phyloP scores from a whole-genome alignment of 352 stramenopile genomes.

The Phytophthora nicotianae region DNA sequence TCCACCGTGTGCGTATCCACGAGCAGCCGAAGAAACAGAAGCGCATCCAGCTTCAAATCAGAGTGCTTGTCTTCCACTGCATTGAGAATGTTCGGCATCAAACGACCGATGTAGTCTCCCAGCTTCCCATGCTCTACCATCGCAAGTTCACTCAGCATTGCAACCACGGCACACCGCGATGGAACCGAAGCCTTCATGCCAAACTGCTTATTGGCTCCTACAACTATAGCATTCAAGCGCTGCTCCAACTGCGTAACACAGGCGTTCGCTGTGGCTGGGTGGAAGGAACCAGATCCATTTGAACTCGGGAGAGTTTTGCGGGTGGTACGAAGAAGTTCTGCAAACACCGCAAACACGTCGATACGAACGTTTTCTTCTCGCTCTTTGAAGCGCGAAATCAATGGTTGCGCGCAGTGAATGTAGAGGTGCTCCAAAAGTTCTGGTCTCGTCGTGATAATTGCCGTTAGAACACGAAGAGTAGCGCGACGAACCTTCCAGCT shows the following conservation, averaged over 20 bases:
- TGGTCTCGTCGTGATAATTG: slow-evolving; percentile 89
- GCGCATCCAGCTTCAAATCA: slow-evolving; percentile 95
- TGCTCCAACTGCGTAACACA: slow-evolving; percentile 65
- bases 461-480: slow-evolving; percentile 91
- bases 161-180: slow-evolving; percentile 83
- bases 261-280: slow-evolving; percentile 42
- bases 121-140: slow-evolving; percentile 79
- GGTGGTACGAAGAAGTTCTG: slow-evolving; percentile 88
- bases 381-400: slow-evolving; percentile 95
- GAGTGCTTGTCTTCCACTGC: slow-evolving; percentile 93
- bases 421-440: slow-evolving; percentile 89
- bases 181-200: slow-evolving; percentile 75
- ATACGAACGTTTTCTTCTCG: slow-evolving; percentile 99
- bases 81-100: slow-evolving; percentile 84
- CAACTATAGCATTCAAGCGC: slow-evolving; percentile 72
- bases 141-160: slow-evolving; percentile 85
- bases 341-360: slow-evolving; percentile 96
- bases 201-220: slow-evolving; percentile 84
- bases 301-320: slow-evolving; percentile 52
- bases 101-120: slow-evolving; percentile 63
- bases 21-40: slow-evolving; percentile 93
- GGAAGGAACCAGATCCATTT: slow-evolving; percentile 24
- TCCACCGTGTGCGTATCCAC: slow-evolving; percentile 90
- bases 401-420: slow-evolving; percentile 74
- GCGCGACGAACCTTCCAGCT: slow-evolving; percentile 97